phyloP scores from a whole-genome alignment of 2,329 filamentous ascomycete species.

The Trichoderma sp. region DNA sequence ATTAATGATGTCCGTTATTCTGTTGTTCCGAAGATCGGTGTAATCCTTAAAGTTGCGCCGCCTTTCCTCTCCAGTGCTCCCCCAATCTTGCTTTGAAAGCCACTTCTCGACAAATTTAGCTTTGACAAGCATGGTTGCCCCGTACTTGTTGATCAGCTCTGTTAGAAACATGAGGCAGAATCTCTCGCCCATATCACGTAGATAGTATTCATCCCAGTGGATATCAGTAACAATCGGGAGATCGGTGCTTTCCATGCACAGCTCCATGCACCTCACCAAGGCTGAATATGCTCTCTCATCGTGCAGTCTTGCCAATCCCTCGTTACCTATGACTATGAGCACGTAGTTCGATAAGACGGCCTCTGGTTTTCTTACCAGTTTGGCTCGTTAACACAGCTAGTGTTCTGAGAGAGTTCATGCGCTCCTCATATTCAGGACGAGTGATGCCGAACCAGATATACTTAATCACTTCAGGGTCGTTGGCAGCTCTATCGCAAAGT shows the following conservation, averaged over 20 bases:
- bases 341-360: background rate
- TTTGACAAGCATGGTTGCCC: constrained; percentile 58
- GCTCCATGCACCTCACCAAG: constrained; percentile 61
- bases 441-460: constrained; percentile 61
- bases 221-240: constrained; percentile 56
- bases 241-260: constrained; percentile 53
- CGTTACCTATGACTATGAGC: constrained; percentile 36
- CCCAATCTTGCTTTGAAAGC: constrained; percentile 74
- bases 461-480: constrained; percentile 56
- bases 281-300: constrained; percentile 55
- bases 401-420: constrained; percentile 58
- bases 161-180: constrained; percentile 60
- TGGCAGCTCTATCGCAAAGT: constrained; percentile 57
- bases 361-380: constrained; percentile 35
- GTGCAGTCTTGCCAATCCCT: constrained; percentile 51
- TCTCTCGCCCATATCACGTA: constrained; percentile 63
- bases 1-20: constrained; percentile 54
- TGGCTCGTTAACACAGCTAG: constrained; percentile 56
- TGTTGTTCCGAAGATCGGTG: constrained; percentile 52
- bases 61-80: constrained; percentile 54
- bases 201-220: constrained; percentile 63
- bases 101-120: constrained; percentile 70
- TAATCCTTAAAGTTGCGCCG: constrained; percentile 57
- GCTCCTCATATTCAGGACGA: constrained; percentile 58
- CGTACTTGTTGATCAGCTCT: constrained; percentile 62